A percentile compares a stretch with the other conserved stretches of the same genome.
These are phyloP conservation scores for Naganishia vaughanmartiniae DNA, from an alignment of 768 basidiomycete genomes.

Conservation along the genomic window DNA sequence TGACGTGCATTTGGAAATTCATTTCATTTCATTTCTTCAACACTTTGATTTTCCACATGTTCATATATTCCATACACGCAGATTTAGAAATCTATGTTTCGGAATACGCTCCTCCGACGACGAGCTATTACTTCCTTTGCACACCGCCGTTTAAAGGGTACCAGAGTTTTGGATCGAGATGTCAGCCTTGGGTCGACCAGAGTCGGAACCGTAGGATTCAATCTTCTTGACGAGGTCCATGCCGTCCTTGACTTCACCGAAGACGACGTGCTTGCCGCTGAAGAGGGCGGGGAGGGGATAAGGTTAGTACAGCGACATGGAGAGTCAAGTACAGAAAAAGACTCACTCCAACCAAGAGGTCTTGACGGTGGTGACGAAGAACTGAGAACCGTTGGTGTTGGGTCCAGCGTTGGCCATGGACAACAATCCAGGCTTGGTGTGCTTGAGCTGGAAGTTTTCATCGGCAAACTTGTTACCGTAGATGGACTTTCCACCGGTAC, in stretches of 20 bases:
- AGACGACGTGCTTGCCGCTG: slow-evolving; percentile 61
- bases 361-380: slow-evolving; percentile 45
- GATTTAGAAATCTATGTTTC: not conserved
- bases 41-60: not conserved
- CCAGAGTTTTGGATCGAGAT: slow-evolving; percentile 31
- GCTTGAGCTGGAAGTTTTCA: slow-evolving; percentile 50
- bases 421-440: slow-evolving; percentile 50
- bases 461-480: slow-evolving; percentile 52
- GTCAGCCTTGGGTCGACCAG: slow-evolving; percentile 30
- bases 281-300: slow-evolving; percentile 22
- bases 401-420: slow-evolving; percentile 68
- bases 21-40: slow-evolving; percentile 6
- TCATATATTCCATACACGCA: not conserved
- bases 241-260: slow-evolving; percentile 67
- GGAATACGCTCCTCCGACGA: not conserved
- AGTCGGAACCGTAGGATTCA: slow-evolving; percentile 52
- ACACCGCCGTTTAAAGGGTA: slow-evolving; percentile 24
- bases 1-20: no score
- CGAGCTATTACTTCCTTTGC: not conserved
- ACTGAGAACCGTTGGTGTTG: slow-evolving; percentile 57
- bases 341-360: slow-evolving; percentile 33
- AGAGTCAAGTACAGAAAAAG: not conserved
- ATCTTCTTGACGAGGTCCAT: slow-evolving; percentile 65
- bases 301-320: not conserved
- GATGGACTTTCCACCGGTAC: slow-evolving; percentile 52